Evolutionary conservation across 202 grass and related monocot species (phyloP), one percentile per base, ranked within the genome.

Genomic region (Zoysia matrella): DNA sequence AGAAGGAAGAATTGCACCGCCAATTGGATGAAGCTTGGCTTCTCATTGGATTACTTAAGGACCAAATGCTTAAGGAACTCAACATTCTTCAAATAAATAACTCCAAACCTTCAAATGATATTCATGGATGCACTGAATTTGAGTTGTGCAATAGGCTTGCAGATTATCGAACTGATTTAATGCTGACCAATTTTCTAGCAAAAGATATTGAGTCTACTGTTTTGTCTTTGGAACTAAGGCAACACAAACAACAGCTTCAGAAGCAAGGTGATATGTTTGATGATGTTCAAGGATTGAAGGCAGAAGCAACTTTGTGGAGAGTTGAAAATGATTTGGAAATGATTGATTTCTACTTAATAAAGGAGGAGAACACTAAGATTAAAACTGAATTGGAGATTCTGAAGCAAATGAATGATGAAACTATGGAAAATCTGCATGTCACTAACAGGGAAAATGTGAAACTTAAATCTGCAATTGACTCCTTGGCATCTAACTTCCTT

Each of bases 171-270:
- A 77, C 68, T 70, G 89, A 94, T 60, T 74, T 78, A 15, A 65
- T 87, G 55, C 83, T 87, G 40, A 74, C 62, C 45, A 60, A 66
- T 73, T 66, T 70, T 41, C 74, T 94, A 46, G 65, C 84, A 80
- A 89, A 87, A 68, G 92, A 94, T 43, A 85, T 94, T 2, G 82
- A 89, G 56, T 87, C 74, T 41, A 83, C 85, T 89, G 84, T 89
- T 80, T 53, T 94, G 54, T 43, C 67, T 83, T 75, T 57, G 40
- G 84, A 89, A 82, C 57, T 87, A 82, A 83, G 78, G 71, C 82
- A 83, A 74, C 60, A 83, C 14, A 81, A 86, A 79, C 54, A 45
- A 18, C 55, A 79, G 40, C 69, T 83, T 42, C 78, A 94, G 73
- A 83, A 79, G 58, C 71, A 92, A 73, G 78, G 63, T 63, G 73